Base-by-base conservation (phyloP, 345 rosid species). In the Hevea brasiliensis region DNA sequence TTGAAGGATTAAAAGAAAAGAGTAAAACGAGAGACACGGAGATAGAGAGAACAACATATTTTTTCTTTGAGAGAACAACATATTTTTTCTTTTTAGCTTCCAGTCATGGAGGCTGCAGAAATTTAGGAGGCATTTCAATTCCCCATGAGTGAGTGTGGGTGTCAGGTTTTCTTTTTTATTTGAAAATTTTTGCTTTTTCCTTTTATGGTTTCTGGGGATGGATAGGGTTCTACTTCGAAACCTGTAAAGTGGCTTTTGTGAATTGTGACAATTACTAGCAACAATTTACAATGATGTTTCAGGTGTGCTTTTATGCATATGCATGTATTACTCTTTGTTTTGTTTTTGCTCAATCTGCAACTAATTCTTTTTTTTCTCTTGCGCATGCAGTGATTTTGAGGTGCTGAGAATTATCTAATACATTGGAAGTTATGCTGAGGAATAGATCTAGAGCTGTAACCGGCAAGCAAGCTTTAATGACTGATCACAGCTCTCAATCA, bases 391-490 rank as follows among this genome's bases (percentile, higher is more conserved):
- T 24, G 45, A 8, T 21, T 32, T n/a, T 23, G 70, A 20, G 18
- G 40, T 53, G 66, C 18, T 54, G 44, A 53, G 27, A 26, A 61
- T 51, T 48, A 29, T 59, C 41, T 41, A 44, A 58, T 7, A n/a
- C 8, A 55, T 47, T 44, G 10, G 56, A 35, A 75, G 77, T 70
- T 56, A 82, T 87, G 89, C 83, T 88, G 62, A 83, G 86, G 81
- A 83, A 82, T 62, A 83, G 87, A 75, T 75, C 82, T 27, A 78
- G 85, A 78, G 83, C 89, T 65, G 82, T 82, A 72, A 72, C 84
- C 32, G 82, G 81, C 55, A 89, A 89, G 72, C 93, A 89, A 78
- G 65, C 81, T 77, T 76, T 87, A 67, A 87, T 88, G 91, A 84
- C 88, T 72, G 88, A 90, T 80, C 87, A 84, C 53, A 72, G 76